Conservation (phyloP, 257 asterid genomes). For the Solanum etuberosum region DNA sequence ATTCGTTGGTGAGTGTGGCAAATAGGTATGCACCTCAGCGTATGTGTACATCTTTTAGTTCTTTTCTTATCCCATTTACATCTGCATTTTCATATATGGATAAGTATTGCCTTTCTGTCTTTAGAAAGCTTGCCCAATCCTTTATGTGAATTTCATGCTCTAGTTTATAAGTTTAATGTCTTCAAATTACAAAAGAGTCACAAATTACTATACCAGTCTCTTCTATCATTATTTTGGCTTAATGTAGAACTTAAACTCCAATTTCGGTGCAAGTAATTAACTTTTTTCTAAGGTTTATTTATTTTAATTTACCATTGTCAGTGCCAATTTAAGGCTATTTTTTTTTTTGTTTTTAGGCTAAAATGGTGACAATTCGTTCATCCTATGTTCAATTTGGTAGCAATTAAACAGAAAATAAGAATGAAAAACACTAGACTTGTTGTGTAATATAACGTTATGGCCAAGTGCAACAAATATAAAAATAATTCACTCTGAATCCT, state of each 20-base stretch:
- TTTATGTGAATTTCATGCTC: not conserved
- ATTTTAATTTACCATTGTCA: not conserved
- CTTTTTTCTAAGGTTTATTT: not conserved
- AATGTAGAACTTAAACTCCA: not conserved
- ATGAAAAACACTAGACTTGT: not conserved
- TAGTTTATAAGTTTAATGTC: not conserved
- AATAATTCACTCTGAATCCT: not conserved
- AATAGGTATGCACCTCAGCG: not conserved
- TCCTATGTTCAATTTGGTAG: not conserved
- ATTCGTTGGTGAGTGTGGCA: not conserved
- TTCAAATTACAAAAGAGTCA: not conserved
- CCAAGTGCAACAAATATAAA: not conserved
- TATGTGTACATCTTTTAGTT: not conserved
- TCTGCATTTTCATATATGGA: not conserved
- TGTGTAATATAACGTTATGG: not conserved
- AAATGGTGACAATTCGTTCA: not conserved
- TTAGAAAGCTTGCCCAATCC: not conserved
- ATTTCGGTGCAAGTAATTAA: not conserved
- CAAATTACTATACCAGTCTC: not conserved
- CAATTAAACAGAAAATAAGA: not conserved
- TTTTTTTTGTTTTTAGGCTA: not conserved
- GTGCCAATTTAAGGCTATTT: not conserved
- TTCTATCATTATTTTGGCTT: not conserved
- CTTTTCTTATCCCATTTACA: not conserved
- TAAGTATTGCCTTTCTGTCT: not conserved